A percentile compares a stretch with the other conserved stretches of the same genome.
Evolutionary conservation across 2,329 filamentous ascomycete genomes (phyloP).

Genomic region (Penicillium sp.): DNA sequence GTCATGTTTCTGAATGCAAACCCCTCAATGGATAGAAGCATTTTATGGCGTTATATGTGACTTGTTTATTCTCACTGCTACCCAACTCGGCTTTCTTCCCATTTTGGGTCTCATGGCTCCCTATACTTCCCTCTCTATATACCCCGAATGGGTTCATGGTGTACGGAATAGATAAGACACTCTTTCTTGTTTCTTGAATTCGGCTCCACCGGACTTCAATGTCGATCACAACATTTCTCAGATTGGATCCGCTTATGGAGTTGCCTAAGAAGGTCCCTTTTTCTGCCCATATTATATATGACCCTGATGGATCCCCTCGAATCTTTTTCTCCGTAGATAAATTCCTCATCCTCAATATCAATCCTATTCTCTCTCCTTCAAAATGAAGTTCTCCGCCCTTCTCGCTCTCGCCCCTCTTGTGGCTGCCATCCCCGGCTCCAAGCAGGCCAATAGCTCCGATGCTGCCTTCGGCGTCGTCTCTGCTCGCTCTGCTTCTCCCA

Average conservation of each 20-base stretch:
- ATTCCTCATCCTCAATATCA: background rate
- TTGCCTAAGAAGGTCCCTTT: background rate
- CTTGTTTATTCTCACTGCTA: background rate
- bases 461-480: conserved; percentile 45
- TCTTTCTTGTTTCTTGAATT: background rate
- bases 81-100: background rate
- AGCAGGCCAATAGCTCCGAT: conserved; percentile 11
- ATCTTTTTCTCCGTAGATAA: background rate
- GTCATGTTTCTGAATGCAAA: background rate
- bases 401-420: conserved; percentile 28
- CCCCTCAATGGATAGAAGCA: background rate
- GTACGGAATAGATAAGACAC: background rate
- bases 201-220: background rate
- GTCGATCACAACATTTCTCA: conserved; percentile 5
- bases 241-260: conserved; percentile 1
- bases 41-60: background rate
- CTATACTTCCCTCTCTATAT: background rate
- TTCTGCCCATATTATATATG: conserved; percentile 1
- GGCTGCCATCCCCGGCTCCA: conserved; percentile 23
- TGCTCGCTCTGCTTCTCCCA: conserved; percentile 47
- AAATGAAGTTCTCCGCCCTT: conserved; percentile 30
- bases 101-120: background rate
- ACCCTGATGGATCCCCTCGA: background rate
- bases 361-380: conserved; percentile 8
- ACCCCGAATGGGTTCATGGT: too few species aligned